A percentile compares a stretch with the other conserved stretches of the same genome.
Conservation (phyloP, 2,329 filamentous ascomycete species). For the Monilinia aucupariae region DNA sequence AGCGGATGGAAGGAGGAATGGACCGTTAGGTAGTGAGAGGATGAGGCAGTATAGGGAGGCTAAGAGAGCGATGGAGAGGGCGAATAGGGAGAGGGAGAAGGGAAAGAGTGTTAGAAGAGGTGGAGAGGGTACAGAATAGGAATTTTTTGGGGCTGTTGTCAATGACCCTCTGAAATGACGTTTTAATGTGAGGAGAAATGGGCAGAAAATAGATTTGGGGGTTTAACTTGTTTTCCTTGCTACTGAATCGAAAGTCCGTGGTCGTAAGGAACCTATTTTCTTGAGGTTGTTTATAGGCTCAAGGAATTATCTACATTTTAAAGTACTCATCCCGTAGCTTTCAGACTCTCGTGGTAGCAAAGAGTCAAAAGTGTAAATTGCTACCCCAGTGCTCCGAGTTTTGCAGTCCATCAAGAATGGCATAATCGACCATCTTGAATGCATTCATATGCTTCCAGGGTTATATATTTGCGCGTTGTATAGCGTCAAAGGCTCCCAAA, state of each 20-base stretch:
- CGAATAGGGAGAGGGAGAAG: not conserved
- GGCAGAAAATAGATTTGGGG: not conserved
- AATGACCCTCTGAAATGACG: not conserved
- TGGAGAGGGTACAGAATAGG: not conserved
- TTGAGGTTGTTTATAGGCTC: not conserved
- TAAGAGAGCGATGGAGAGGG: constrained; percentile 39
- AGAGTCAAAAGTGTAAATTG: not conserved
- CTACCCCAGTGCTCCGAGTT: no score
- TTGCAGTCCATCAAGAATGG: no score
- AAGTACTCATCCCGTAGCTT: not conserved
- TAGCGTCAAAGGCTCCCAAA: no score
- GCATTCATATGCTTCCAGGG: no score
- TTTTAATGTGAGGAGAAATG: not conserved
- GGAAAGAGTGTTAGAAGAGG: not conserved
- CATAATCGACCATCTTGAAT: no score
- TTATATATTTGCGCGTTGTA: no score
- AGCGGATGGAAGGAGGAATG: constrained; percentile 41
- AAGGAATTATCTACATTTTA: not conserved
- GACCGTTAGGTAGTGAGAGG: constrained; percentile 39
- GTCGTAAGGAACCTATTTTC: not conserved
- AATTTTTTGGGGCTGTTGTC: no score
- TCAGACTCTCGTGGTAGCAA: not conserved
- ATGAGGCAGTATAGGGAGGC: constrained; percentile 40
- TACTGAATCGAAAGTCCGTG: not conserved
- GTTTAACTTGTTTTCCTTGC: not conserved